A percentile compares a stretch with the other conserved stretches of the same genome.
Conservation (phyloP, 1,284 basidiomycete species). For the Microbotryomycetes sp. region DNA sequence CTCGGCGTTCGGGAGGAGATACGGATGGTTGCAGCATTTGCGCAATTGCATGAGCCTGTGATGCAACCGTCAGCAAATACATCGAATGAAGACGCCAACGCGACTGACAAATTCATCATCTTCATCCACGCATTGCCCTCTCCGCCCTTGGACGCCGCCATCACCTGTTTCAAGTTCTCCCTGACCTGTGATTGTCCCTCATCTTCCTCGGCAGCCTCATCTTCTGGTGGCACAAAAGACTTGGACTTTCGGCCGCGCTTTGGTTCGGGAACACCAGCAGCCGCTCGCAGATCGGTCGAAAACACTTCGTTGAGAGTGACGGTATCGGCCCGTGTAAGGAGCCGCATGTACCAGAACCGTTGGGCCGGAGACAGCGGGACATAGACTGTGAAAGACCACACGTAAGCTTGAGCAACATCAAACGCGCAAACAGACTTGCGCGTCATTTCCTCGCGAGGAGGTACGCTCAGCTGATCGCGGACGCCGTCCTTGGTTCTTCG, state of each 20-base stretch:
- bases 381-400: slow-evolving; percentile 13
- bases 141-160: slow-evolving; percentile 10
- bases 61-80: background rate
- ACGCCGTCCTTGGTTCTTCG: slow-evolving; percentile 54
- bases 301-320: slow-evolving; percentile 50
- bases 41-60: slow-evolving; percentile 48
- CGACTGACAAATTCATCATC: slow-evolving; percentile 49
- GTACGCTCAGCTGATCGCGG: slow-evolving; percentile 46
- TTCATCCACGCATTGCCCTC: slow-evolving; percentile 44
- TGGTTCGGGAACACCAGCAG: slow-evolving; percentile 33
- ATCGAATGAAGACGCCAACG: background rate
- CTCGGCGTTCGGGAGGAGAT: slow-evolving; percentile 49
- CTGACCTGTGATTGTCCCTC: slow-evolving; percentile 7
- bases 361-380: slow-evolving; percentile 52
- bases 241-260: slow-evolving; percentile 38
- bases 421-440: slow-evolving; percentile 44
- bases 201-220: background rate
- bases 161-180: slow-evolving; percentile 4
- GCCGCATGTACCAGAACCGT: slow-evolving; percentile 55
- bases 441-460: slow-evolving; percentile 53
- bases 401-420: background rate
- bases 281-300: slow-evolving; percentile 17
- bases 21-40: slow-evolving; percentile 48
- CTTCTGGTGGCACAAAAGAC: background rate
- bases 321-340: slow-evolving; percentile 51